Evolutionary conservation across 2,329 filamentous ascomycete species (phyloP).

Genomic region (Tetracladium maxilliforme): DNA sequence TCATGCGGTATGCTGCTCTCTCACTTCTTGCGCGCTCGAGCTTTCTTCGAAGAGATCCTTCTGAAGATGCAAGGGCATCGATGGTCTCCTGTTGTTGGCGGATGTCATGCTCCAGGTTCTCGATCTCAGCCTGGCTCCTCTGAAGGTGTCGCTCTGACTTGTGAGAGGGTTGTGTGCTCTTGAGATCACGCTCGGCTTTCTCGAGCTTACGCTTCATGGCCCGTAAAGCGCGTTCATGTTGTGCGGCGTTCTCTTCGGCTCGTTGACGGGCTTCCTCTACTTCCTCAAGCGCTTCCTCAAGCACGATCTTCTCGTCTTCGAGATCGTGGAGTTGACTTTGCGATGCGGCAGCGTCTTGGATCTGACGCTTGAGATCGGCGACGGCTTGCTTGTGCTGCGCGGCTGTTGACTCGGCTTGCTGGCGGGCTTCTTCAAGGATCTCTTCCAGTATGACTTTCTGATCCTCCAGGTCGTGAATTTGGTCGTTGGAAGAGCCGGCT

Average conservation of each 20-base stretch:
- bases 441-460: slow-evolving; percentile 16
- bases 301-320: slow-evolving; percentile 38
- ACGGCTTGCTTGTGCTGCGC: slow-evolving; percentile 44
- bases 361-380: slow-evolving; percentile 47
- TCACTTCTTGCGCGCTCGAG: no score
- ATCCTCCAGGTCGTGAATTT: slow-evolving; percentile 28
- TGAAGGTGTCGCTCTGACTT: no score
- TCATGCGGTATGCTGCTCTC: slow-evolving; percentile 36
- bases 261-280: slow-evolving; percentile 44
- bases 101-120: no score
- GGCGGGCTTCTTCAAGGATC: slow-evolving; percentile 38
- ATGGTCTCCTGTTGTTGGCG: no score
- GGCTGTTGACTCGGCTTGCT: slow-evolving; percentile 49
- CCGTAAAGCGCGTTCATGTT: slow-evolving; percentile 32
- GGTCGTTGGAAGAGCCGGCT: slow-evolving; percentile 50
- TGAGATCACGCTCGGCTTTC: neutral
- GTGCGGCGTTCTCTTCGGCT: slow-evolving; percentile 35
- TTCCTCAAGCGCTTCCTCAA: slow-evolving; percentile 43
- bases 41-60: no score
- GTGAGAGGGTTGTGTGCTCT: no score
- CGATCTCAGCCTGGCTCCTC: neutral
- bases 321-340: slow-evolving; percentile 26
- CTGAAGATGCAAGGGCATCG: no score
- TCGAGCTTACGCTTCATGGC: slow-evolving; percentile 16
- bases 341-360: slow-evolving; percentile 39